Evolutionary conservation across 495 filamentous ascomycete genomes (phyloP).

Genomic region (Hyaloscypha hepaticicola): DNA sequence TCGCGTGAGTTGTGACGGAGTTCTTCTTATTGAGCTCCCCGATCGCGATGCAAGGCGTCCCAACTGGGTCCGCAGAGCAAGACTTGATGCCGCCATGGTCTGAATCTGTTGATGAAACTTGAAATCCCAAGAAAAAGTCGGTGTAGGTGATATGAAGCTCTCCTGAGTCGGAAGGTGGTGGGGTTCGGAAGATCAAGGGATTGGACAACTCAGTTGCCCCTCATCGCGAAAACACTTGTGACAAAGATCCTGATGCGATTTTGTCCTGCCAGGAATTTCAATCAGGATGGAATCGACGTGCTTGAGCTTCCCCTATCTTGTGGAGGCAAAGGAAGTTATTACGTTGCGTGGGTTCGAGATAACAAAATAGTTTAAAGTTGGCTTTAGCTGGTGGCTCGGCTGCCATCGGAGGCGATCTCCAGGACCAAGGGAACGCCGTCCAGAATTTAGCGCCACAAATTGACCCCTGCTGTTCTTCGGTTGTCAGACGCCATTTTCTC

Average conservation of each 20-base stretch:
- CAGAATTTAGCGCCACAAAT: neutral
- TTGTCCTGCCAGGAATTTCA: neutral
- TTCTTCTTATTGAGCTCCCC: slow-evolving; percentile 2
- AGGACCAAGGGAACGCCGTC: neutral
- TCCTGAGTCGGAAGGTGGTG: slow-evolving; percentile 6
- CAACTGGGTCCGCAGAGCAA: slow-evolving; percentile 21
- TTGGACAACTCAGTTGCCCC: slow-evolving; percentile 5
- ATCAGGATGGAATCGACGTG: neutral
- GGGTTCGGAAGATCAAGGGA: slow-evolving; percentile 17
- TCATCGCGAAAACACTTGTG: slow-evolving; percentile 4
- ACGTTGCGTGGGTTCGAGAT: neutral
- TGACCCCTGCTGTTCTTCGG: neutral
- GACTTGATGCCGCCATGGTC: slow-evolving; percentile 26
- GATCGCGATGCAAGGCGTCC: slow-evolving; percentile 12
- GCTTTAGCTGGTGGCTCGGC: neutral
- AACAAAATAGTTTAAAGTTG: neutral
- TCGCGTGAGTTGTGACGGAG: slow-evolving; percentile 19
- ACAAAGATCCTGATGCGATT: neutral
- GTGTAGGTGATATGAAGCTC: slow-evolving; percentile 12
- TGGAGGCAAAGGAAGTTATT: neutral
- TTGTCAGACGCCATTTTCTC: slow-evolving; percentile 10
- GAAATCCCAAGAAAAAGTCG: slow-evolving; percentile 20
- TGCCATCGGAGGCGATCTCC: neutral
- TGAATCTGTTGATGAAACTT: neutral
- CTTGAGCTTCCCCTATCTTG: neutral